Percentiles rank a stretch among this genome's conserved stretches.
phyloP scores from a whole-genome alignment of 768 basidiomycete species.

The Boletus pseudopeckii region DNA sequence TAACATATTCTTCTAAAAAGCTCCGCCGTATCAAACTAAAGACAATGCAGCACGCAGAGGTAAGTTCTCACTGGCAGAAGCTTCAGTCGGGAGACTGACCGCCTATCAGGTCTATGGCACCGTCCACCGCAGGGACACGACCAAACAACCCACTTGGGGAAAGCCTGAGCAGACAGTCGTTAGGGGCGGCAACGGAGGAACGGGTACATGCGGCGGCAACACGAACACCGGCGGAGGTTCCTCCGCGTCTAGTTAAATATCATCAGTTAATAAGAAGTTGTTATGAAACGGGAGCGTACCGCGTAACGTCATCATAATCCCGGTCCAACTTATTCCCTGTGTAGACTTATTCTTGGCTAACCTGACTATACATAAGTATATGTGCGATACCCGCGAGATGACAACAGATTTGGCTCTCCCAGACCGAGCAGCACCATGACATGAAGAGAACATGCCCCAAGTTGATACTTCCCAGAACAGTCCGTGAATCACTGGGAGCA shows the following conservation, averaged over 20 bases:
- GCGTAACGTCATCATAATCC: background rate
- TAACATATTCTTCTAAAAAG: background rate
- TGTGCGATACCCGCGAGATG: conserved; percentile 6
- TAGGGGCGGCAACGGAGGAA: background rate
- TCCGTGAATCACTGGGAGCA: background rate
- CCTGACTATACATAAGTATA: background rate
- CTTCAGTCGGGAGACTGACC: background rate
- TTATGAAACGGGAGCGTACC: background rate
- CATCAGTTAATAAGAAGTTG: too few species aligned
- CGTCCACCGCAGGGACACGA: background rate
- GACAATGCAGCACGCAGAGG: conserved; percentile 13
- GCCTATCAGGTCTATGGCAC: background rate
- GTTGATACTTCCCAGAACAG: background rate
- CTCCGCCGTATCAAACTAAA: background rate
- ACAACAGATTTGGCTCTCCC: background rate
- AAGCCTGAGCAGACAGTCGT: rapidly evolving
- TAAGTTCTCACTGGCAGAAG: background rate
- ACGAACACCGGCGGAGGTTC: background rate
- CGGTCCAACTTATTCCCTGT: background rate
- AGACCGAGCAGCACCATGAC: background rate
- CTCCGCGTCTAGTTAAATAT: too few species aligned
- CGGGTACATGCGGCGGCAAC: background rate
- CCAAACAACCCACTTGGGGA: conserved; percentile 19
- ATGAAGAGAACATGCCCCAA: background rate
- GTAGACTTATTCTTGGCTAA: conserved; percentile 6